Evolutionary conservation across 768 basidiomycete genomes (phyloP).

Genomic region (Psilocybe subaeruginosa): DNA sequence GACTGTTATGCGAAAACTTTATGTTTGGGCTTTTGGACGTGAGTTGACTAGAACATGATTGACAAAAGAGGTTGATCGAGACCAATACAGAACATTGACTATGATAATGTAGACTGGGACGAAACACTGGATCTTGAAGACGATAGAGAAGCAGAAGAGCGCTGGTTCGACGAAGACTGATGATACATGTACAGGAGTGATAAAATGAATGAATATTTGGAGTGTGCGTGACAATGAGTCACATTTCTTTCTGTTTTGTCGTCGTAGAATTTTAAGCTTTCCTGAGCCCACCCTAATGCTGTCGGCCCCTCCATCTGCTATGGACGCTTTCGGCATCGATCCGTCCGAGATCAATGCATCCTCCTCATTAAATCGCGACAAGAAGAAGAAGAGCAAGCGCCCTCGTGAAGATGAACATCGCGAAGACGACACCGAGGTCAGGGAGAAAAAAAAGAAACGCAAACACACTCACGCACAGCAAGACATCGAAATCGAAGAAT

Average conservation of each 20-base stretch:
- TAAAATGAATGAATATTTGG: slow-evolving; percentile 2
- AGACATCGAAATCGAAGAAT: slow-evolving; percentile 2
- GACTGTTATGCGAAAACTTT: slow-evolving; percentile 66
- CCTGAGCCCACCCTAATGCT: slow-evolving; percentile 50
- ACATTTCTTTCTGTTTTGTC: slow-evolving; percentile 7
- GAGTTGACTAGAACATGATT: slow-evolving; percentile 51
- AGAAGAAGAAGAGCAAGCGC: slow-evolving; percentile 41
- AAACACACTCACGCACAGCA: slow-evolving; percentile 28
- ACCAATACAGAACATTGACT: slow-evolving; percentile 59
- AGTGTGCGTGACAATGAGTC: slow-evolving; percentile 17
- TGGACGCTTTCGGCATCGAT: slow-evolving; percentile 21
- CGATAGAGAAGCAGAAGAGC: slow-evolving; percentile 65
- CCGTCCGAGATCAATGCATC: slow-evolving; percentile 17
- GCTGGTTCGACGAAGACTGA: slow-evolving; percentile 72
- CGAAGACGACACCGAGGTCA: slow-evolving; percentile 15
- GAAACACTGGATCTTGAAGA: slow-evolving; percentile 64
- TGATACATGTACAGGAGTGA: neutral
- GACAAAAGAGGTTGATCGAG: neutral
- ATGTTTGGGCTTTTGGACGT: slow-evolving; percentile 80
- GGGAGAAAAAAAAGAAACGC: slow-evolving; percentile 38
- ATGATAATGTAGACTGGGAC: slow-evolving; percentile 76
- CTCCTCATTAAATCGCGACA: slow-evolving; percentile 12
- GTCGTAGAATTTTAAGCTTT: slow-evolving; percentile 14
- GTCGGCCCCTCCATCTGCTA: slow-evolving; percentile 25
- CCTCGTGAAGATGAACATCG: slow-evolving; percentile 29